Base-by-base conservation (phyloP, 2,329 filamentous ascomycete genomes). In the Nemania sp. region DNA sequence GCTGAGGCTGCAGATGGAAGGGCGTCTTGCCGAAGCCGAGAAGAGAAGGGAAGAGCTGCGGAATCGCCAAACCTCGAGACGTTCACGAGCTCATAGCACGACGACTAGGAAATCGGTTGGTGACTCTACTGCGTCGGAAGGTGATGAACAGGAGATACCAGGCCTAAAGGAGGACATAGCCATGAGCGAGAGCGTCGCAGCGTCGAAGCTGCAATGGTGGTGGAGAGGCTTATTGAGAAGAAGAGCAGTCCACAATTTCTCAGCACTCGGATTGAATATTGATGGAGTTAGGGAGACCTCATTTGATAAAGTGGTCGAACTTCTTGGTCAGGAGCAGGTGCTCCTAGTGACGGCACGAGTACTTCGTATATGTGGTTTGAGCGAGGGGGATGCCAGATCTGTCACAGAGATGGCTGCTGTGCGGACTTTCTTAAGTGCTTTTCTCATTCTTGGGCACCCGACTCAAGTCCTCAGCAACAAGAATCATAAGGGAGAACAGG, bases 401-500 rank as follows among this genome's bases (percentile, higher is more conserved):
- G 83, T 89, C 58, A 82, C 84, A 46, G 86, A 90, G 66, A 89
- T 90, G 80, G 87, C 88, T 37, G 84, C 86, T 15, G 85, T 90
- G 42, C 82, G 90, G 68, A 92, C 88, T 0, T 94, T 94, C 69
- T 77, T 95, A 57, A 92, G 90, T 71, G 89, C 91, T 5, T 94
- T 90, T 72, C 80, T 95, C 55, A 92, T 94, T 62, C 78, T 92
- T 25, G 90, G 89, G 1, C 91, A 94, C 72, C 90, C 91, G 1
- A 86, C 87, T 1, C 87, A 91, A 67, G 90, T 94, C 1, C 83
- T 95, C 35, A 90, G 85, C 74, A 90, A 87, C 72, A 90, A 91
- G 71, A 87, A 88, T 51, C 87, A 88, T 50, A 80, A 77, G 50
- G 78, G 79, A 65, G 76, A 86, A 60, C 83, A 85, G 72, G 85